These are phyloP conservation scores for Goffeauzyma gilvescens DNA, from an alignment of 768 basidiomycete genomes.

Conservation along the genomic window DNA sequence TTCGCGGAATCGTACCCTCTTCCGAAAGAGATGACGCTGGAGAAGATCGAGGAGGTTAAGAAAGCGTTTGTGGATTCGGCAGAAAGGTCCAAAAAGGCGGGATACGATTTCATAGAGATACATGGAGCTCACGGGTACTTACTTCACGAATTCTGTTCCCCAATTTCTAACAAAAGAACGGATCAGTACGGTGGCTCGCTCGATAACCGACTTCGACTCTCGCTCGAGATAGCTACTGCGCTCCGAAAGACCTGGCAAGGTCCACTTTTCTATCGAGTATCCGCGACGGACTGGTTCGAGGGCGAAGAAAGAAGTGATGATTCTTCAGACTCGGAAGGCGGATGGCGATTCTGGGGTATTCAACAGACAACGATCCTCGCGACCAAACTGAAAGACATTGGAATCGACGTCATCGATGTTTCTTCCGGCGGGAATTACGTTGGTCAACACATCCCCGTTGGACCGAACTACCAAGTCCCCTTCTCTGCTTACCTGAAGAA, in stretches of 20 bases:
- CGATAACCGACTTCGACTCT: conserved; percentile 52
- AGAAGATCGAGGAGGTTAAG: conserved; percentile 42
- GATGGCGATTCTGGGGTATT: conserved; percentile 36
- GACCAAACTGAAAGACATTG: conserved; percentile 41
- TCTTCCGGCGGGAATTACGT: conserved; percentile 49
- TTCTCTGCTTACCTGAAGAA: conserved; percentile 42
- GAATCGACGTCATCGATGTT: conserved; percentile 60
- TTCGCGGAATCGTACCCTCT: conserved; percentile 40
- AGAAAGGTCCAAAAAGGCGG: conserved; percentile 36
- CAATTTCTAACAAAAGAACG: conserved; percentile 50
- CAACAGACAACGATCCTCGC: conserved; percentile 51
- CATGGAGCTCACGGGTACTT: conserved; percentile 22
- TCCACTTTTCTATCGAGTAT: conserved; percentile 55
- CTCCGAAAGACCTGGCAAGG: conserved; percentile 46
- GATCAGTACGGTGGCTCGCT: conserved; percentile 57
- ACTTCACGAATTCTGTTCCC: conserved; percentile 42
- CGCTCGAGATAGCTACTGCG: conserved; percentile 41
- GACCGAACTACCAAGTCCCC: conserved; percentile 38
- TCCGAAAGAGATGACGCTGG: conserved; percentile 44
- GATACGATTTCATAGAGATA: conserved; percentile 36
- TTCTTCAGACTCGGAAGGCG: conserved; percentile 9
- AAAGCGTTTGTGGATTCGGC: conserved; percentile 39
- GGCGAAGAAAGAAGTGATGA: conserved; percentile 41
- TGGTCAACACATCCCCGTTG: conserved; percentile 36
- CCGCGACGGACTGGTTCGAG: conserved; percentile 48